Evolutionary conservation across 2,329 filamentous ascomycete species (phyloP), one percentile per base, ranked within the genome.

Genomic region (Chaetomium strumarium): DNA sequence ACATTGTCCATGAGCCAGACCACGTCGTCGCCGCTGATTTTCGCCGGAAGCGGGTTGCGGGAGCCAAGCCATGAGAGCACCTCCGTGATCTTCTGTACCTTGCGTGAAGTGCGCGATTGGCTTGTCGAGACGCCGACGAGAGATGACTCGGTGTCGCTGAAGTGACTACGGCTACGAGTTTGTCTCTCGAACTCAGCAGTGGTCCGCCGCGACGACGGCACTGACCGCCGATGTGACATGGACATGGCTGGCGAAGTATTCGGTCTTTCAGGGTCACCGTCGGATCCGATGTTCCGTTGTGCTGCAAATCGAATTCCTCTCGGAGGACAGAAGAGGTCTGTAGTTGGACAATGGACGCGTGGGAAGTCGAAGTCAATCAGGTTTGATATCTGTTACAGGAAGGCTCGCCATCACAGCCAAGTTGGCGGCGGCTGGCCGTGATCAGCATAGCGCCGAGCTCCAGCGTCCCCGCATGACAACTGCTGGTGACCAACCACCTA

Each of bases 1-100:
- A 88, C 92, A 64, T 93, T 96, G 72, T 97, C 90, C 44, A 96
- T 75, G 8, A 96, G 74, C 92, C 92, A 96, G 38, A 96, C 83
- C 13, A 80, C 82, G 66, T 96, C 86, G 37, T 80, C 71, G 14
- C 76, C 74, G 50, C 82, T 78, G 43, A 89, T 79, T 33, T 75
- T 72, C 42, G 77, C 77, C 1, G 79, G 75, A 12, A 84, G 71
- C 1, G 85, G 84, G 62, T 83, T 85, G 52, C 66, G 66, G 45
- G 68, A 66, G 19, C 76, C 75, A 1, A 84, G 67, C 50, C 76
- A 75, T 2, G 76, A 77, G 24, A 83, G 64, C 43, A 79, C 49
- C 33, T 72, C 65, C 33, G 67, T 58, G n/a, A 69, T 29, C 31
- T 61, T 66, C 48, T 47, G 69, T 30, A 59, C 48, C 56, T 54